Evolutionary conservation across 441 rosid genomes (phyloP), one percentile per base, ranked within the genome.

Genomic region (Isatis lusitanica): DNA sequence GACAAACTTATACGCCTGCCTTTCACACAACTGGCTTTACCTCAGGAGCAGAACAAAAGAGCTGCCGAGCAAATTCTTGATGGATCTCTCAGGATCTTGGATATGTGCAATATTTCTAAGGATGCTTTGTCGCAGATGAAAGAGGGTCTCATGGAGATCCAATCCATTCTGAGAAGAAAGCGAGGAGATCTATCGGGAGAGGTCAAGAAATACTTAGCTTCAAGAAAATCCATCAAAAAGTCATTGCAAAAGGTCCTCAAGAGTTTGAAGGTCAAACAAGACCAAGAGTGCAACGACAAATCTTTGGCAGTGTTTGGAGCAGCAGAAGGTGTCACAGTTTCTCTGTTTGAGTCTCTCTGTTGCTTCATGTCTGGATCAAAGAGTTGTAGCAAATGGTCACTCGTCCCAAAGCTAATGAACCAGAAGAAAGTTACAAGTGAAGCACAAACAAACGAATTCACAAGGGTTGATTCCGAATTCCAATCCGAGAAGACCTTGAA

Each of bases 351-450:
- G 31, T 85, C 85, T 10, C 67, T 85, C 9, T 61, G 83, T 44
- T 68, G 52, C 63, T 60, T 68, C 42, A 74, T 82, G 63, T 73
- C 62, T 5, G 86, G 80, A 35, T 18, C 75, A 55, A 78, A 65
- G 55, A 2, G 38, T 50, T 56, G 74, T 57, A 3, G 76, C 1
- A 66, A 66, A 66, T 77, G 81, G 83, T 78, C 85, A 21, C 0
- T 78, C 0, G 72, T 83, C 70, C 83, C 84, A 58, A 89, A 85
- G 74, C 58, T 83, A 46, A 73, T 77, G 66, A 65, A 63, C 53
- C 55, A 26, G 6, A 82, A 69, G 18, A 79, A 68, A 64, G 75
- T 70, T 9, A 55, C 71, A 7, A 73, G 55, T 2, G 66, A 78
- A 43, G 80, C 43, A n/a, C 75, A 51, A 33, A 69, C 46, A 64